Evolutionary conservation across 345 rosid genomes (phyloP), one percentile per base, ranked within the genome.

Genomic region (Eutrema heterophyllum): DNA sequence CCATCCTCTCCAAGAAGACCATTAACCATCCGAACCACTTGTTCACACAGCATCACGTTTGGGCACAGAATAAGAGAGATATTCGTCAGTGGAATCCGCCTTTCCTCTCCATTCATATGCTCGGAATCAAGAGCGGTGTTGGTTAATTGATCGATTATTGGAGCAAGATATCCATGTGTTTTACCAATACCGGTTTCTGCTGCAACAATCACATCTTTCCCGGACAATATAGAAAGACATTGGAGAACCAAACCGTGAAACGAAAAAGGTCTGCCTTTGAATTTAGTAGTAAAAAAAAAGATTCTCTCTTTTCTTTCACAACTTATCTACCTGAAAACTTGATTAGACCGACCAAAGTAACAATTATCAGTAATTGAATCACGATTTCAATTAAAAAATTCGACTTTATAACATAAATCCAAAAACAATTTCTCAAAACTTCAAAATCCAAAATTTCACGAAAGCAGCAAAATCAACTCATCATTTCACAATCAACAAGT

Each of bases 141-240:
- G 13, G 77, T 78, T 24, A 95, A 77, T 68, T 82, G 85, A 68
- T 92, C 80, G 32, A 95, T 83, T 24, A 95, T 73, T 21, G 98
- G 97, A 62, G 85, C 85, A 29, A 91, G 80, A 84, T 91, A 91
- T 46, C 96, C 70, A 73, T 89, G 90, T 36, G 97, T 89, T 83
- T 94, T 94, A 60, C 98, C 97, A 67, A 97, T 91, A 10, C 98
- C 98, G 7, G 98, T 94, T 77, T 94, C 98, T 8, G 98, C 97
- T 5, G 43, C 4, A 4, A 3, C 71, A 72, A 29, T 48, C 12
- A 18, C 65, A 72, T 39, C 32, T 62, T 40, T 8, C 59, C 97
- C 96, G 0, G 91, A 71, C 3, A 62, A 38, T 30, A 30, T 78
- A 41, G 90, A 73, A 2, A 30, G 33, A 30, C 33, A 30, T 30